Base-by-base conservation (phyloP, 345 rosid genomes). In the Mercurialis annua region DNA sequence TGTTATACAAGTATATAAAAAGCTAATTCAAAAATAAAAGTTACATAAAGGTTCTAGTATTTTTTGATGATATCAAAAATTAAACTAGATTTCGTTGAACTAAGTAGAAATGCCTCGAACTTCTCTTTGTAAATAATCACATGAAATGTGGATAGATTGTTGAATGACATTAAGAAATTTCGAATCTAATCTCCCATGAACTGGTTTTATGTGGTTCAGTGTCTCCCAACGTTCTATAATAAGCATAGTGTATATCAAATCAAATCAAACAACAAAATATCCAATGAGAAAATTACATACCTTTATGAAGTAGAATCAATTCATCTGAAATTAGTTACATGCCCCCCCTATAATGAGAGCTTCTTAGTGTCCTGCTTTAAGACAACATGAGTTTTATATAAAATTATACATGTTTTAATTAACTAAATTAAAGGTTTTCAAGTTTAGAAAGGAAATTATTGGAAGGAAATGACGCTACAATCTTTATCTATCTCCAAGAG, bases 271-370 rank as follows among this genome's bases (percentile, higher is more conserved):
- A n/a, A n/a, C n/a, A n/a, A n/a, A n/a, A n/a, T n/a, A n/a, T n/a
- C n/a, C n/a, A n/a, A n/a, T n/a, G n/a, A n/a, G n/a, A n/a, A n/a
- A n/a, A n/a, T n/a, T n/a, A n/a, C n/a, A n/a, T n/a, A n/a, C n/a
- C n/a, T n/a, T n/a, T n/a, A n/a, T n/a, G n/a, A 83, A 86, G 94
- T 89, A 92, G 92, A 81, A 87, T 89, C 96, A 93, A 89, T 91
- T 90, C 91, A 89, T 86, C 96, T 79, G 96, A 83, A 81, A 78
- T 85, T 86, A 90, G 90, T 89, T 87, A 87, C 94, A 87, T 94
- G 92, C 89, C 86, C 88, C 87, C 88, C 86, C n/a, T n/a, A 86
- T 85, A 84, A 84, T 81, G 92, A 92, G 98, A 92, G 97, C 97
- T 94, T 78, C 94, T 84, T 68, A 85, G 78, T 73, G 84, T 84